Base-by-base conservation (phyloP, 2,329 filamentous ascomycete genomes). In the Aureobasidium melanogenum region DNA sequence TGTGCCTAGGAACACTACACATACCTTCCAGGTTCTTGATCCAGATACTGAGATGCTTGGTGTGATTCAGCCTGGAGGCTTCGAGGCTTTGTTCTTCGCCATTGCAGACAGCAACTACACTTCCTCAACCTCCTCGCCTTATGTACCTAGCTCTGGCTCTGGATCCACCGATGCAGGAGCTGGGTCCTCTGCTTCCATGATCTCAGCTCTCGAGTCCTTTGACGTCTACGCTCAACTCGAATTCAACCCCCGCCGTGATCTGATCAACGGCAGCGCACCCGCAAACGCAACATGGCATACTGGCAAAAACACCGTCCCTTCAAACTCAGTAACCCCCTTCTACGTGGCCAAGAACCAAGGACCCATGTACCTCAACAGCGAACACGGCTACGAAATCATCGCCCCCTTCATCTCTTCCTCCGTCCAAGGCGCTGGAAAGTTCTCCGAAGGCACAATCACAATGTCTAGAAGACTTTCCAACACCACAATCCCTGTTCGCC, bases 11-110 rank as follows among this genome's bases (percentile, higher is more conserved):
- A 75, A 79, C 63, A 79, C 76, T 1, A 77, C 75, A 1, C 79
- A 80, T 63, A 78, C 77, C 3, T 80, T 80, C 69, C 76, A 79
- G 65, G 70, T 79, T 17, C 65, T 78, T 14, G 77, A 80, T 59
- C 76, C 77, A 0, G 76, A 79, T 64, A 79, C 76, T 5, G 74
- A 80, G 64, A 72, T 80, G 67, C 71, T 76, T 1, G 78, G 78
- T 2, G 71, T 78, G 0, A 75, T 80, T 48, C 69, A 72, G 8
- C 78, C 78, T 2, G 77, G 79, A 34, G 77, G 77, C n/a, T 80
- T 80, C 55, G 78, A 80, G 6, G 73, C 70, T 48, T 67, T 69
- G 10, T 47, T 30, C 44, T 77, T 76, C 66, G 68, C 70, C 57
- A 71, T 77, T 44, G 71, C 69, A 22, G 65, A 66, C 17, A 66